Conservation (phyloP, 768 basidiomycete species). For the Auricularia auricula-judae region DNA sequence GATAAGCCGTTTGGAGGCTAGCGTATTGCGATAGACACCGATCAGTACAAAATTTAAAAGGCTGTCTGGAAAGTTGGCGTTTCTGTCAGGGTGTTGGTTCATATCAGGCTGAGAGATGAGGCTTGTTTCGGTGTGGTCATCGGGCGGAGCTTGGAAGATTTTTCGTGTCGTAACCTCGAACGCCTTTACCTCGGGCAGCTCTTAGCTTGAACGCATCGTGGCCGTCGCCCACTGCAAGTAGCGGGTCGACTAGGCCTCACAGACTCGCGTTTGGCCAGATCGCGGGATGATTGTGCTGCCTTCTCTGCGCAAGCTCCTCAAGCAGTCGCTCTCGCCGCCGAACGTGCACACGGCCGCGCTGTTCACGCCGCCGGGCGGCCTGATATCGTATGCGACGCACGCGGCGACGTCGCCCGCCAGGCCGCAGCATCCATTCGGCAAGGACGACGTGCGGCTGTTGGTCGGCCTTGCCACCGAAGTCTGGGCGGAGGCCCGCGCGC, state of each 20-base stretch:
- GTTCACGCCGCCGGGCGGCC: slow-evolving; percentile 62
- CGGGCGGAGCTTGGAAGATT: no score
- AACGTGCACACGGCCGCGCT: slow-evolving; percentile 60
- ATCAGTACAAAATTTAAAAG: no score
- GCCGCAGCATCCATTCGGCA: neutral
- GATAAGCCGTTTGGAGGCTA: no score
- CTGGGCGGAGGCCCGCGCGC: neutral
- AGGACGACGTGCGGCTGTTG: slow-evolving; percentile 11
- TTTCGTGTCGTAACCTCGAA: no score
- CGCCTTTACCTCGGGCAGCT: no score
- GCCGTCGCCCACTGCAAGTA: neutral
- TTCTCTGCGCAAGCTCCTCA: slow-evolving; percentile 52
- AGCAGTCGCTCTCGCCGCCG: slow-evolving; percentile 45
- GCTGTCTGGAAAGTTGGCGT: no score
- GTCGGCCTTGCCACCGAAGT: slow-evolving; percentile 4
- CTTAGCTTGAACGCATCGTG: no score
- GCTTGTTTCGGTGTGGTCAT: no score
- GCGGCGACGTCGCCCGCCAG: neutral
- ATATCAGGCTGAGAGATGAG: no score
- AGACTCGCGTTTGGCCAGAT: no score
- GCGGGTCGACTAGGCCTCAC: neutral
- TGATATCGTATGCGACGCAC: slow-evolving; percentile 50
- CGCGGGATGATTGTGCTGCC: slow-evolving; percentile 56
- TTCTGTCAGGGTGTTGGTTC: no score
- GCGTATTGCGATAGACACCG: no score